Percentiles rank a stretch among this genome's conserved stretches.
phyloP scores from a whole-genome alignment of 139 green algal genomes.

The Raphidocelis subcapitata region DNA sequence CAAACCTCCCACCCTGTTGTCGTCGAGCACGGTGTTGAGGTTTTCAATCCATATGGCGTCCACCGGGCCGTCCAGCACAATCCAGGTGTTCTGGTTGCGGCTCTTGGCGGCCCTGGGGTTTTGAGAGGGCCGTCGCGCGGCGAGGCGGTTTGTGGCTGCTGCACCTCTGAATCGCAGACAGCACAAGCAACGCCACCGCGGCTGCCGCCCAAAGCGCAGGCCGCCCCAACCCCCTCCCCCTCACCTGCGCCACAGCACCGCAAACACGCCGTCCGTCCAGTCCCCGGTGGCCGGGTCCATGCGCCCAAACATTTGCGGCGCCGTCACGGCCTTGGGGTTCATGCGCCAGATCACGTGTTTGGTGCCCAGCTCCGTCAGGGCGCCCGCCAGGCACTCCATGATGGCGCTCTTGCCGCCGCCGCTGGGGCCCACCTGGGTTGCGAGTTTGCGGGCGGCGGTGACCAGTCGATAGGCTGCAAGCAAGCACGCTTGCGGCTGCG shows the following conservation, averaged over 20 bases:
- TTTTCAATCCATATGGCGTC: conserved; percentile 99
- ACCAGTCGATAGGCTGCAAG: no score
- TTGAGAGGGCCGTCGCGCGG: background rate
- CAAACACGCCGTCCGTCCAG: conserved; percentile 96
- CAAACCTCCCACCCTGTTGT: conserved; percentile 96
- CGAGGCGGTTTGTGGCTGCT: background rate
- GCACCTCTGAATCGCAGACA: no score
- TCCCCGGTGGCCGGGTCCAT: conserved; percentile 90
- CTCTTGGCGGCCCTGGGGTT: conserved; percentile 65
- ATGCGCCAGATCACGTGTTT: conserved; percentile 94
- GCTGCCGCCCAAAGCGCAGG: no score
- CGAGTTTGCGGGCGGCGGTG: no score
- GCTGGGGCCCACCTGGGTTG: conserved; percentile 68
- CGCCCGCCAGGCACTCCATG: conserved; percentile 80
- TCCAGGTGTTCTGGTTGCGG: conserved; percentile 94
- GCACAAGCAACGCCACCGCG: no score
- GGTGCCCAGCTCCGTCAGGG: conserved; percentile 81
- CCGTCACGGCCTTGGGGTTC: conserved; percentile 89
- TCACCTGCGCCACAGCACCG: conserved; percentile 85
- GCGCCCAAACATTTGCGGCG: conserved; percentile 69
- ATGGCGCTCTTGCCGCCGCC: conserved; percentile 89
- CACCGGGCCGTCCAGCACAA: conserved; percentile 95
- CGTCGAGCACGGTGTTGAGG: conserved; percentile 96
- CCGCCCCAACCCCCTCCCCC: no score
- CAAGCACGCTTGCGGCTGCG: no score